Base-by-base conservation (phyloP, 2,329 filamentous ascomycete species). In the Cytospora leucostoma region DNA sequence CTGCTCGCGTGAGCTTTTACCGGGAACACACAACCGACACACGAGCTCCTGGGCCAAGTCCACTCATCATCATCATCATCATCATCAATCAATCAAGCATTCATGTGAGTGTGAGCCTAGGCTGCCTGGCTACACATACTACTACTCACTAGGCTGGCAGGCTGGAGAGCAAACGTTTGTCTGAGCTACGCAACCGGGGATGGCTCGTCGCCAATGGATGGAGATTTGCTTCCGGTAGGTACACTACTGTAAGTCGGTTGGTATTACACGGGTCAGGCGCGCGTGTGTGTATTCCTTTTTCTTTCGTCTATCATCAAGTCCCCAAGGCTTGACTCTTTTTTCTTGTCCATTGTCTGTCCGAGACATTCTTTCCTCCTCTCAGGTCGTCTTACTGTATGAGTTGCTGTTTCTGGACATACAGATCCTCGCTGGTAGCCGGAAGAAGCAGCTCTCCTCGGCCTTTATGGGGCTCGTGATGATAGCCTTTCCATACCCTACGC, bases 1-100 rank as follows among this genome's bases (percentile, higher is more conserved):
- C 32, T 65, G 64, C 56, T 58, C 61, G 58, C 57, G 62, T 63
- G 64, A 61, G 64, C 64, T 54, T 61, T 37, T 65, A 33, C 64
- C 64, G 53, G 56, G 35, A 44, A 55, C 50, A 59, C 55, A 33
- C n/a, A 15, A 44, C 13, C 17, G 15, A 27, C 27, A 44, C 40
- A 44, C n/a, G 19, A 44, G 40, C 10, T n/a, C 19, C 40, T n/a
- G n/a, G 17, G 13, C 40, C n/a, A 44, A 44, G 40, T 44, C 40
- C 19, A 15, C 27, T 19, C 17, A 44, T 8, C 17, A 19, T 19
- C 5, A 17, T 44, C 19, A 8, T n/a, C 27, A 27, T n/a, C n/a
- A n/a, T n/a, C n/a, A n/a, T n/a, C n/a, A n/a, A n/a, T n/a, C n/a
- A n/a, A n/a, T n/a, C n/a, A 27, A 27, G 4, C 27, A 27, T 27